These are phyloP conservation scores for Croton setiger DNA, from an alignment of 441 rosid species.

Conservation along the genomic window DNA sequence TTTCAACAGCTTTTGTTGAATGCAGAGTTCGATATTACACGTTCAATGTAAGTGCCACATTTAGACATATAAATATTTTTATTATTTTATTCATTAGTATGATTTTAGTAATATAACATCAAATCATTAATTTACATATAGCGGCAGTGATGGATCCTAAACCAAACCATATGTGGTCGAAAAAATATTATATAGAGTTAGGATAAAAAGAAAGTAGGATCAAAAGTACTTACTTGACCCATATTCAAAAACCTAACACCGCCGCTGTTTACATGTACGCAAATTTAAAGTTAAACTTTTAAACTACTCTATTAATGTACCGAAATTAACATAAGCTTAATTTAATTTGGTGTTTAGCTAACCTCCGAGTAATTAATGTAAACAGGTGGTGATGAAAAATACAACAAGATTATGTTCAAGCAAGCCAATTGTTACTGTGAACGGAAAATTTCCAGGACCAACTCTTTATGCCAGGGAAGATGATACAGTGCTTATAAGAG, in stretches of 20 bases:
- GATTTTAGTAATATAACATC: no score
- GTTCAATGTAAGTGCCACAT: conserved; percentile 53
- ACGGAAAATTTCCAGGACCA: conserved; percentile 82
- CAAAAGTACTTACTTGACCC: no score
- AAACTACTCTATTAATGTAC: background rate
- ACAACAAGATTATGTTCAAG: conserved; percentile 59
- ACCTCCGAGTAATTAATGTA: background rate
- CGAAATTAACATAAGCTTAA: background rate
- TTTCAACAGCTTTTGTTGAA: conserved; percentile 50
- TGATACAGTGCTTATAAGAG: conserved; percentile 73
- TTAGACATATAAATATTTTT: no score
- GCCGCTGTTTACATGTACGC: no score
- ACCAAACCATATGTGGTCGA: no score
- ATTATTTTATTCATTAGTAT: no score
- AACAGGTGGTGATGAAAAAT: conserved; percentile 71
- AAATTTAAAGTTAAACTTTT: background rate
- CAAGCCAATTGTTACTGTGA: conserved; percentile 75
- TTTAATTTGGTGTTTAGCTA: background rate
- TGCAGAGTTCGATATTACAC: conserved; percentile 66
- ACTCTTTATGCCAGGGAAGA: conserved; percentile 86
- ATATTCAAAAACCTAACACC: no score
- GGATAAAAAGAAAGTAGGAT: no score
- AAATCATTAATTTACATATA: no score
- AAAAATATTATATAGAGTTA: no score
- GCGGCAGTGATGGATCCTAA: no score